phyloP scores from a whole-genome alignment of 306 rosid genomes.

The Amphicarpaea edgeworthii region DNA sequence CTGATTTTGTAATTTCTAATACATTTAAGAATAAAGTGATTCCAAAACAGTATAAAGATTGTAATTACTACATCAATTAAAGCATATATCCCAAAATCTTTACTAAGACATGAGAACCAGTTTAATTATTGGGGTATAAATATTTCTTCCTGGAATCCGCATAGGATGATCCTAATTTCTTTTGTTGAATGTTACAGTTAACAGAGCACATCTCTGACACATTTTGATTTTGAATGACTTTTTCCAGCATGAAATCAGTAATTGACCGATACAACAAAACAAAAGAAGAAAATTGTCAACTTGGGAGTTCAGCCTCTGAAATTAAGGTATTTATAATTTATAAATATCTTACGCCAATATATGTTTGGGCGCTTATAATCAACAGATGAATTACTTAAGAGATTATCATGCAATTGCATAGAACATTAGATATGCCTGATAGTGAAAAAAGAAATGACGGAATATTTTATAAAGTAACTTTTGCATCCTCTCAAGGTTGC shows the following conservation, averaged over 20 bases:
- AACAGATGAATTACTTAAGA: background rate
- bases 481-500: background rate
- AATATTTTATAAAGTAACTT: background rate
- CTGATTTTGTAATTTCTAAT: too few relatives aligned
- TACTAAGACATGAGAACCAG: background rate
- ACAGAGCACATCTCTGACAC: conserved; percentile 43
- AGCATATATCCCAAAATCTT: too few relatives aligned
- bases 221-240: conserved; percentile 39
- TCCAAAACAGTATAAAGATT: too few relatives aligned
- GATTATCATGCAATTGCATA: background rate
- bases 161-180: background rate
- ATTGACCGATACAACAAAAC: conserved; percentile 82
- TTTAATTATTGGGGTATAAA: background rate
- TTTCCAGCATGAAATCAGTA: conserved; percentile 80
- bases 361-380: background rate
- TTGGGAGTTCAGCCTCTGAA: conserved; percentile 68
- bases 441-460: background rate
- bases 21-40: too few relatives aligned
- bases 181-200: conserved; percentile 3
- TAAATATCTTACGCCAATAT: conserved; percentile 8
- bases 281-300: conserved; percentile 73
- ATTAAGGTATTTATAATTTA: conserved; percentile 69
- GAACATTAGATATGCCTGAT: background rate
- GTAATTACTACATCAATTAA: too few relatives aligned
- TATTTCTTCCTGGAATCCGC: background rate